A percentile compares a stretch with the other conserved stretches of the same genome.
These are phyloP conservation scores for Guyanaporus albipodus DNA, from an alignment of 768 basidiomycete species.

Conservation along the genomic window DNA sequence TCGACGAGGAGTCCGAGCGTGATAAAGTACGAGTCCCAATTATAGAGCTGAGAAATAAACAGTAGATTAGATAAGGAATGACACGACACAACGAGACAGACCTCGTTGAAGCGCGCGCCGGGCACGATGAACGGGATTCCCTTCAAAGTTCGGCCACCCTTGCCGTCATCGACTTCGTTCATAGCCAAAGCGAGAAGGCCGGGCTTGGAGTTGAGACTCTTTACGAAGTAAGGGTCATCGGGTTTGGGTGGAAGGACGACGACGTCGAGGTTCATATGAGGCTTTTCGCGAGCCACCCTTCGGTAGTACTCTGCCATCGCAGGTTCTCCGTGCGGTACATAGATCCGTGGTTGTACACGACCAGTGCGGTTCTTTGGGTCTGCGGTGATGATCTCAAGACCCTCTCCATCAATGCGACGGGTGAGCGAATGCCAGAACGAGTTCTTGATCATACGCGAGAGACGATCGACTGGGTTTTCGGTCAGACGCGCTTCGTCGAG, in stretches of 20 bases:
- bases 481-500: slow-evolving; percentile 98
- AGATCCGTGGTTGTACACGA: slow-evolving; percentile 87
- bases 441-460: slow-evolving; percentile 95
- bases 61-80: slow-evolving; percentile 6
- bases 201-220: slow-evolving; percentile 90
- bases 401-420: slow-evolving; percentile 94
- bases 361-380: slow-evolving; percentile 97
- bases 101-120: slow-evolving; percentile 92
- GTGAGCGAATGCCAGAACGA: slow-evolving; percentile 99
- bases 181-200: slow-evolving; percentile 94
- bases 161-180: slow-evolving; percentile 81
- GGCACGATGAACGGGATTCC: slow-evolving; percentile 98
- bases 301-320: slow-evolving; percentile 96
- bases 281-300: slow-evolving; percentile 84
- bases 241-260: slow-evolving; percentile 83
- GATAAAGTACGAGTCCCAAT: slow-evolving; percentile 96
- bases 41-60: slow-evolving; percentile 63
- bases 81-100: slow-evolving; percentile 32
- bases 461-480: slow-evolving; percentile 95
- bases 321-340: slow-evolving; percentile 90
- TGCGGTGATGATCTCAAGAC: slow-evolving; percentile 94
- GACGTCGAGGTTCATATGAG: slow-evolving; percentile 91
- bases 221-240: slow-evolving; percentile 85
- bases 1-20: slow-evolving; percentile 92
- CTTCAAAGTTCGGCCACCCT: slow-evolving; percentile 77